These are phyloP conservation scores for Anisodus acutangulus DNA, from an alignment of 257 asterid species.

Conservation along the genomic window DNA sequence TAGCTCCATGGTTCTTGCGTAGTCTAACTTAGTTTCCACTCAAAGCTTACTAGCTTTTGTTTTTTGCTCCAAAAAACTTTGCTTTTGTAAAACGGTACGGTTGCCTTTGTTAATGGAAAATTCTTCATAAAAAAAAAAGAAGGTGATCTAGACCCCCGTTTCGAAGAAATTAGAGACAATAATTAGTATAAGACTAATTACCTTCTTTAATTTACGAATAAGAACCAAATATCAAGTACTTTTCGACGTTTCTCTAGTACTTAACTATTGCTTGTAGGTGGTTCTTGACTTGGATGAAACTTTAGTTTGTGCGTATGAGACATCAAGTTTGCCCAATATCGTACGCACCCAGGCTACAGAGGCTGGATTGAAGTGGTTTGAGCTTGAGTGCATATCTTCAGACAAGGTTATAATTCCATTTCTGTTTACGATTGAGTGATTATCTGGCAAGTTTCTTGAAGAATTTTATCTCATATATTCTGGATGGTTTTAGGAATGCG, in stretches of 20 bases:
- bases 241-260: constrained; percentile 10
- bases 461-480: background rate
- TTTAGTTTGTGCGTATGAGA: constrained; percentile 84
- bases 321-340: constrained; percentile 71
- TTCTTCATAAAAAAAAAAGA: too few relatives aligned
- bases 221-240: background rate
- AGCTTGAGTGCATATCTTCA: constrained; percentile 66
- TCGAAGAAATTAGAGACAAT: too few relatives aligned
- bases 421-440: background rate
- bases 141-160: too few relatives aligned
- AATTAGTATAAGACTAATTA: too few relatives aligned
- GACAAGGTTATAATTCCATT: constrained; percentile 58
- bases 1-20: too few relatives aligned
- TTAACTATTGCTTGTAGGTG: constrained; percentile 58
- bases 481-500: constrained; percentile 55
- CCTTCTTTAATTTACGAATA: too few relatives aligned
- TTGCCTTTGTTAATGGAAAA: too few relatives aligned
- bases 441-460: background rate
- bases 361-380: constrained; percentile 89
- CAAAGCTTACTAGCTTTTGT: too few relatives aligned
- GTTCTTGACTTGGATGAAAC: constrained; percentile 97
- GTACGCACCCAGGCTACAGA: constrained; percentile 82
- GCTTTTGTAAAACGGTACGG: too few relatives aligned
- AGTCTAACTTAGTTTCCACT: too few relatives aligned
- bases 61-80: too few relatives aligned